Evolutionary conservation across 2,329 filamentous ascomycete genomes (phyloP).

Genomic region (Pestalotiopsis sp.): DNA sequence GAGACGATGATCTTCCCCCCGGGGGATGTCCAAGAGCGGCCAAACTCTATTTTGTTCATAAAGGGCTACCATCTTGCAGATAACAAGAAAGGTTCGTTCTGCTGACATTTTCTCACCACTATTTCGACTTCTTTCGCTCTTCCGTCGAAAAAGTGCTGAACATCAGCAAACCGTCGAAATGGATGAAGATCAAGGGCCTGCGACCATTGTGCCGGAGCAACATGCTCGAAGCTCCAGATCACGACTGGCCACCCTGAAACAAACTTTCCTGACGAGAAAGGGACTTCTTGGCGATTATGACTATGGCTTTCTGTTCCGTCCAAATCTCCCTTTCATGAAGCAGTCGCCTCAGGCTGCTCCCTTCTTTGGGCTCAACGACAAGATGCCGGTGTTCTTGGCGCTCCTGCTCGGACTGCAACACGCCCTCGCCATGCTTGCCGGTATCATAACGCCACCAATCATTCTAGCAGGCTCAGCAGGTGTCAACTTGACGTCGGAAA

Average conservation of each 20-base stretch:
- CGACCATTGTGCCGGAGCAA: conserved; percentile 47
- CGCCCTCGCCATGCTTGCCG: conserved; percentile 75
- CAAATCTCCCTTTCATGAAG: conserved; percentile 81
- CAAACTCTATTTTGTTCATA: not conserved
- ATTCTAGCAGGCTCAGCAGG: conserved; percentile 65
- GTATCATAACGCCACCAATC: conserved; percentile 78
- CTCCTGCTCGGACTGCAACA: conserved; percentile 80
- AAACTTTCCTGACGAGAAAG: conserved; percentile 60
- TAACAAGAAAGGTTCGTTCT: not conserved
- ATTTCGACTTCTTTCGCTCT: not conserved
- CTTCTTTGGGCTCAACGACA: conserved; percentile 83
- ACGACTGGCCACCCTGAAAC: conserved; percentile 35
- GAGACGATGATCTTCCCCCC: not conserved
- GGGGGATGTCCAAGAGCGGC: not conserved
- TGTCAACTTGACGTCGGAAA: conserved; percentile 62
- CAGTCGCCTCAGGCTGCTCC: conserved; percentile 62
- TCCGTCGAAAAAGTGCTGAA: not conserved
- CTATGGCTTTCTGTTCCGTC: conserved; percentile 85
- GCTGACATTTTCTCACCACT: not conserved
- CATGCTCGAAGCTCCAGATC: conserved; percentile 36
- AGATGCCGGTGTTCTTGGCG: conserved; percentile 75
- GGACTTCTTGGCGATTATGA: conserved; percentile 86
- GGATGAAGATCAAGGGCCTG: conserved; percentile 60
- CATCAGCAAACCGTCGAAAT: conserved; percentile 33
- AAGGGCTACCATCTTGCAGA: not conserved